Evolutionary conservation across 805 yeast species (phyloP), one percentile per base, ranked within the genome.

Genomic region (Starmera amethionina): DNA sequence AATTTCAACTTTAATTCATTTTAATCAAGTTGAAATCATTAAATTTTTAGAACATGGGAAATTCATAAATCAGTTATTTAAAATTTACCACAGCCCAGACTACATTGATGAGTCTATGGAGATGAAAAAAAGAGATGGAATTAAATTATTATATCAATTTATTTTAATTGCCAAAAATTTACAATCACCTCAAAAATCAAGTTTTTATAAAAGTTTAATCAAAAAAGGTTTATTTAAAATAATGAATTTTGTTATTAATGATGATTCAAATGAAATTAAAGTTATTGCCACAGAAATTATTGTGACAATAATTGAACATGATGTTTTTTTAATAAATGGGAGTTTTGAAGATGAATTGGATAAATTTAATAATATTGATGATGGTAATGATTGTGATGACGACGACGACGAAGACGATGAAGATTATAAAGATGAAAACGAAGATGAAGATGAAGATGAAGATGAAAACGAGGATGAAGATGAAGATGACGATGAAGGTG

Each of bases 231-330:
- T 90, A 18, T 75, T 86, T 47, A 70, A 70, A 42, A 74, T 85
- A 61, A 65, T 90, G 19, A 70, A 73, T 32, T 87, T 77, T 66
- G 90, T 96, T 0, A 68, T 90, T 40, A 64, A 67, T 22, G 80
- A 76, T 48, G 56, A 62, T 1, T 60, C 60, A 2, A 57, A 65
- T 32, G 65, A 67, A 4, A 69, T 77, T 9, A 66, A 90, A 41
- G 76, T 79, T 2, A 54, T 83, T 18, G 94, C 95, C 0, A 79
- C 93, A 0, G 97, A 90, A 54, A 62, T 86, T 8, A 72, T 89
- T 13, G 82, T 84, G 8, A 67, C 87, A 1, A 79, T 88, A 5
- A 80, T 89, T 22, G 96, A 89, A 43, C 90, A 84, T 49, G 96
- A 88, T 52, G 79, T 84, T 9, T 59, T 77, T 13, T 58, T 84